Evolutionary conservation across 768 basidiomycete genomes (phyloP), one percentile per base, ranked within the genome.

Genomic region (Daedalea quercina): DNA sequence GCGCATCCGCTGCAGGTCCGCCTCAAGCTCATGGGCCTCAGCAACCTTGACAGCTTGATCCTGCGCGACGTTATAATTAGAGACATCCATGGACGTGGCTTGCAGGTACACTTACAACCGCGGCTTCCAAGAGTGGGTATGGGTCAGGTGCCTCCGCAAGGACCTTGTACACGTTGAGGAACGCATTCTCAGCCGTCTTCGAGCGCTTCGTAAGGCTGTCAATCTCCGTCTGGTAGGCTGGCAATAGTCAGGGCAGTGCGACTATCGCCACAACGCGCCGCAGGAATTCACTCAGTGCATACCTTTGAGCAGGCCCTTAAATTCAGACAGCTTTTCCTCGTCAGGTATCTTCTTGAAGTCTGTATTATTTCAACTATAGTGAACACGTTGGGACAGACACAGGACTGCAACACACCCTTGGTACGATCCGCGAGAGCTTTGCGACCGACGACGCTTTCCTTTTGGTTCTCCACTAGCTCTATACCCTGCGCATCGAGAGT

Each of bases 331-430:
- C 69, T 98, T 97, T 65, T 94, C 90, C 20, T 82, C 80, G 54
- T 97, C 94, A 0, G 94, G 80, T 8, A 95, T 81, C 73, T 90
- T 95, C 75, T 90, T 97, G 79, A 97, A 98, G 60, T 99, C 96
- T 97, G 60, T 17, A 3, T 20, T 9, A 31, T 31, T 6, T 22
- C 48, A 4, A 49, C 6, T 31, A 3, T 47, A 8, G 46, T 33
- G 3, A 35, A 20, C 19, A 8, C 15, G 25, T 47, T 24, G 12
- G 9, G 24, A 40, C 11, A 23, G 22, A 4, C 31, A 22, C 28
- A 44, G 12, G 24, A 35, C 8, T 4, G 1, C 60, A 67, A 31
- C 28, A n/a, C n/a, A 90, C 95, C 95, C 75, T 95, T 90, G 0
- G 96, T 99, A 67, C 89, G 87, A 72, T 98, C 96, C 1, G 95